Base-by-base conservation (phyloP, 2,329 filamentous ascomycete genomes). In the Diplodia corticola region DNA sequence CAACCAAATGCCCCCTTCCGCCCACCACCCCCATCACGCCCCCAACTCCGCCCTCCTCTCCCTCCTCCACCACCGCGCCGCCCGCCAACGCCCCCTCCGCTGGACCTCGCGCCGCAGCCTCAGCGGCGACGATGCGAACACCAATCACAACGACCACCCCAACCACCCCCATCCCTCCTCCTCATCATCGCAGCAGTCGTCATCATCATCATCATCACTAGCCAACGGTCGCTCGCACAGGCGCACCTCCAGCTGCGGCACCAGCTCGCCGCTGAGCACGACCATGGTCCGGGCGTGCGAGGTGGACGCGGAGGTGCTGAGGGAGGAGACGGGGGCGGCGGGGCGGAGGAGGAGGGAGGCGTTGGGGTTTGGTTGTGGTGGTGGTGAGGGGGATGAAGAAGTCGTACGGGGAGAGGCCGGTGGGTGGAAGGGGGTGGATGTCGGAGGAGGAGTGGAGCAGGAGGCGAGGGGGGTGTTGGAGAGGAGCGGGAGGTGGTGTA, bases 361-460 rank as follows among this genome's bases (percentile, higher is more conserved):
- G 9, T 67, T 50, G n/a, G n/a, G n/a, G n/a, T n/a, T n/a, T n/a
- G n/a, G n/a, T n/a, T n/a, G n/a, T 61, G 63, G 60, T 20, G 37
- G 50, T 54, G 60, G 35, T 57, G 46, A 15, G 17, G 37, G 24
- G 17, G 17, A 33, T 4, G 51, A 35, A n/a, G n/a, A 24, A 15
- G 61, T n/a, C n/a, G n/a, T n/a, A n/a, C n/a, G 22, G 40, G 50
- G 35, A 3, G 73, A 73, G n/a, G 70, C 69, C 1, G 72, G 73
- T 44, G 73, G 70, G 4, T 73, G 69, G 53, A 65, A 63, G 2
- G 71, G 74, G 65, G 69, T 26, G 33, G 64, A 69, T 50, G 69
- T 69, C 30, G 7, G 33, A 48, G 26, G 51, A 64, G 20, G 67
- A 40, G 4, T 51, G 67, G 15, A 40, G 67, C 7, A 50, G 63